Conservation (phyloP, 2,329 filamentous ascomycete genomes). For the Colletotrichum orbiculare region DNA sequence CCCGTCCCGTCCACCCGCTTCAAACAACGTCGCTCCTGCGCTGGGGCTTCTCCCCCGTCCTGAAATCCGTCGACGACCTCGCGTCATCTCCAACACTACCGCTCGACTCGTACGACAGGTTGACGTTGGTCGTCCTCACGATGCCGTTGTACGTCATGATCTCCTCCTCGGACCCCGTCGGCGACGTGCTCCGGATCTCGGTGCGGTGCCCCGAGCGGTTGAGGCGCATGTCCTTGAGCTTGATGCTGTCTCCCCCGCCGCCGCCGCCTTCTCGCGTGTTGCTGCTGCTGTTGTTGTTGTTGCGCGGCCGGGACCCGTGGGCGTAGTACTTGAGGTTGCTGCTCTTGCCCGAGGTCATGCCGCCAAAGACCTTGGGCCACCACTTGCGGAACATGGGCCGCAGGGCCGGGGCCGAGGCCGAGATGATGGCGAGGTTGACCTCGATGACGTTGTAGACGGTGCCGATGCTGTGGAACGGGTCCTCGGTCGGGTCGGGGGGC, state of each 20-base stretch:
- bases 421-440: conserved; percentile 51
- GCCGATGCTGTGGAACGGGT: conserved; percentile 46
- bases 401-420: conserved; percentile 48
- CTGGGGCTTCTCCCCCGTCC: conserved; percentile 12
- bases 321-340: conserved; percentile 21
- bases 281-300: conserved; percentile 8
- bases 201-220: conserved; percentile 42
- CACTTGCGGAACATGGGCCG: conserved; percentile 47
- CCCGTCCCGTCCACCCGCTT: background rate
- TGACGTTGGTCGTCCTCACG: conserved; percentile 47
- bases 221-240: conserved; percentile 43
- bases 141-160: conserved; percentile 54
- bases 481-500: conserved; percentile 32
- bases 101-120: conserved; percentile 28
- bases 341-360: conserved; percentile 19
- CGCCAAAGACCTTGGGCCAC: conserved; percentile 48
- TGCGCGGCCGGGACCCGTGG: conserved; percentile 17
- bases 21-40: conserved; percentile 8
- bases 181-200: conserved; percentile 47
- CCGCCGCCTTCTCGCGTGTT: conserved; percentile 40
- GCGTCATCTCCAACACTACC: conserved; percentile 12
- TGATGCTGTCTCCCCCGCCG: conserved; percentile 22
- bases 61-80: conserved; percentile 18
- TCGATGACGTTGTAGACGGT: conserved; percentile 46
- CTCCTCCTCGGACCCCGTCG: conserved; percentile 50